A percentile compares a stretch with the other conserved stretches of the same genome.
These are phyloP conservation scores for Beta lomatogona DNA, from an alignment of 179 eudicot species.

Conservation along the genomic window DNA sequence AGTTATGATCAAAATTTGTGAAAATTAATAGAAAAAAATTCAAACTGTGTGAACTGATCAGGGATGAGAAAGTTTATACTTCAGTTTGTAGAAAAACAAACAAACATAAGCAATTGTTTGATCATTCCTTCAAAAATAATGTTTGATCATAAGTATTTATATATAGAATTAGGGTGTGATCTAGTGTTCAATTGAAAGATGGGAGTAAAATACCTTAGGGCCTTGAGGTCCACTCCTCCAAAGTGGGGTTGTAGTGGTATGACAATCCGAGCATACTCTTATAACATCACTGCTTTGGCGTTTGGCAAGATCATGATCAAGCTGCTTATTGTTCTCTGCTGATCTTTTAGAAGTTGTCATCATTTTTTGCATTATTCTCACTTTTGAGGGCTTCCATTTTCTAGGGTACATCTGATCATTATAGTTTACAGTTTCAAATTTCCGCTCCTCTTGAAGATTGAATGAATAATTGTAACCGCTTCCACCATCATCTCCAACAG, in stretches of 20 bases:
- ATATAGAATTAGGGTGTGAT: not conserved
- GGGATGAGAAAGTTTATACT: no score
- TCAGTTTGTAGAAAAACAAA: not conserved
- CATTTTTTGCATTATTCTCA: constrained; percentile 36
- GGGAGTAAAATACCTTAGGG: constrained; percentile 44
- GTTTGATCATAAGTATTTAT: not conserved
- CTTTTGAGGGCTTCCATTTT: constrained; percentile 41
- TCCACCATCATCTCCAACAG: constrained; percentile 18
- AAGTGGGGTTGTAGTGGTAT: constrained; percentile 58
- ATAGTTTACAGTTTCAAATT: constrained; percentile 15
- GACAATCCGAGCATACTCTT: constrained; percentile 49
- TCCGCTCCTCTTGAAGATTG: constrained; percentile 7
- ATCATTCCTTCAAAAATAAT: no score
- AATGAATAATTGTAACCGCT: constrained; percentile 17
- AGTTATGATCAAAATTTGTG: no score
- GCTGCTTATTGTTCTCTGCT: not conserved
- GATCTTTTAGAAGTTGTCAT: constrained; percentile 9
- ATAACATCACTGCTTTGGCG: constrained; percentile 28
- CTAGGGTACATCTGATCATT: constrained; percentile 19
- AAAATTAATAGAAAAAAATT: no score
- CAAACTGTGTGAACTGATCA: no score
- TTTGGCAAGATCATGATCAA: constrained; percentile 15
- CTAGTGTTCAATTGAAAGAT: not conserved
- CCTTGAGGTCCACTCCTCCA: constrained; percentile 72
- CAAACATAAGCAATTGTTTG: no score